These are phyloP conservation scores for Aspergillus thermomutatus DNA, from an alignment of 2,329 filamentous ascomycete genomes.

Conservation along the genomic window DNA sequence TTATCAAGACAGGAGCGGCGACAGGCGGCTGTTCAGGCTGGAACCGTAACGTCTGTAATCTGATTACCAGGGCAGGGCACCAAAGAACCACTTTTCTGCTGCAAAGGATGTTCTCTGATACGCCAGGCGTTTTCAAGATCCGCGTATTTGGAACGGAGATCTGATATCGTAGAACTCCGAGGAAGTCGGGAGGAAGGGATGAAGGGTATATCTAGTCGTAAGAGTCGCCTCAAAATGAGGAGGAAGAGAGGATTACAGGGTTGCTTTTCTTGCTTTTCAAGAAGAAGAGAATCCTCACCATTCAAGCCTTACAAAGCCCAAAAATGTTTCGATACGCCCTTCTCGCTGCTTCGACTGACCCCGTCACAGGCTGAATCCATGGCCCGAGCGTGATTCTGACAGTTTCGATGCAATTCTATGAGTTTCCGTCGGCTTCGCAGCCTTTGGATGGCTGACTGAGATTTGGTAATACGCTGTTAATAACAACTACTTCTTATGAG, in stretches of 20 bases:
- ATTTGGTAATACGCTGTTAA: constrained; percentile 4
- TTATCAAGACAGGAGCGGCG: constrained; percentile 5
- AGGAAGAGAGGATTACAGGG: background rate
- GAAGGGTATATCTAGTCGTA: background rate
- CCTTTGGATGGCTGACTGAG: constrained; percentile 20
- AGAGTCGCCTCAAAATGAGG: background rate
- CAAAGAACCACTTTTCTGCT: background rate
- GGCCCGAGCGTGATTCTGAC: constrained; percentile 28
- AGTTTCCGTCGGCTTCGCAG: constrained; percentile 31
- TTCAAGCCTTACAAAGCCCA: background rate
- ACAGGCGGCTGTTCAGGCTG: constrained; percentile 1
- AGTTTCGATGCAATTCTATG: constrained; percentile 26
- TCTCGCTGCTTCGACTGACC: constrained; percentile 15
- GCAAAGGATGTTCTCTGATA: constrained; percentile 5
- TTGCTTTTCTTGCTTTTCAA: constrained; percentile 8
- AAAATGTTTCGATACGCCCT: constrained; percentile 1
- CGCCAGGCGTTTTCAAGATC: constrained; percentile 10
- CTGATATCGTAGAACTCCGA: constrained; percentile 13
- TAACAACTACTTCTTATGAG: background rate
- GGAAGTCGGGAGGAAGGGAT: background rate
- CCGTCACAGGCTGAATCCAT: constrained; percentile 13
- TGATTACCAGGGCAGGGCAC: constrained; percentile 9
- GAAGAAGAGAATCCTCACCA: background rate
- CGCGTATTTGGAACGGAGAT: constrained; percentile 16
- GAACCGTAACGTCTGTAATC: constrained; percentile 3